Base-by-base conservation (phyloP, 352 stramenopile species). In the Pythium grandisporangium region DNA sequence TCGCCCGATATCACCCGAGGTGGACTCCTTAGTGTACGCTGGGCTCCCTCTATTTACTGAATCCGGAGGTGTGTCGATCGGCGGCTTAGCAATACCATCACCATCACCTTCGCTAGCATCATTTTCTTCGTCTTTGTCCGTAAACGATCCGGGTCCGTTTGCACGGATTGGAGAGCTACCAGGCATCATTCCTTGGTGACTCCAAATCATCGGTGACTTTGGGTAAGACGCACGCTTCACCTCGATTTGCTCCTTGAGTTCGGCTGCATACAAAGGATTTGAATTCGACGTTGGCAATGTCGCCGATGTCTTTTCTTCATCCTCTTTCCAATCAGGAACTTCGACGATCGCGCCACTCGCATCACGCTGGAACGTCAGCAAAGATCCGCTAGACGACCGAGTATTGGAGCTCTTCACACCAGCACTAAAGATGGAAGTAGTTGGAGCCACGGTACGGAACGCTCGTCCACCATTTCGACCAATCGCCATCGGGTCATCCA, bases 401-500 rank as follows among this genome's bases (percentile, higher is more conserved):
- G n/a, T n/a, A n/a, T n/a, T n/a, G n/a, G 49, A 41, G 27, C 51
- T 42, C 3, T 61, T 66, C 17, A 70, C 74, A 7, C 68, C 68
- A 1, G 84, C 38, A 42, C 74, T 87, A 51, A 87, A 87, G 39
- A 86, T 86, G 4, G 73, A 86, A 7, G 66, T 77, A 19, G 58
- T 71, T 20, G 73, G 68, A 14, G 65, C 33, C 17, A 68, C 67
- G 1, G 66, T 79, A 26, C 59, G 45, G 39, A 65, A 62, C 10
- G 68, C 68, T 25, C 45, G 70, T 11, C 68, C 70, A 35, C 72
- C 47, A 36, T 84, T 61, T 5, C 64, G 74, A 35, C 66, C 56
- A 12, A 84, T 82, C 12, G 74, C 71, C 53, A 84, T 79, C 3
- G 76, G 76, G 21, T 89, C 72, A 44, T 89, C 76, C 11, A 89